These are phyloP conservation scores for Stachybotrys elegans DNA, from an alignment of 2,329 filamentous ascomycete genomes.

Conservation along the genomic window DNA sequence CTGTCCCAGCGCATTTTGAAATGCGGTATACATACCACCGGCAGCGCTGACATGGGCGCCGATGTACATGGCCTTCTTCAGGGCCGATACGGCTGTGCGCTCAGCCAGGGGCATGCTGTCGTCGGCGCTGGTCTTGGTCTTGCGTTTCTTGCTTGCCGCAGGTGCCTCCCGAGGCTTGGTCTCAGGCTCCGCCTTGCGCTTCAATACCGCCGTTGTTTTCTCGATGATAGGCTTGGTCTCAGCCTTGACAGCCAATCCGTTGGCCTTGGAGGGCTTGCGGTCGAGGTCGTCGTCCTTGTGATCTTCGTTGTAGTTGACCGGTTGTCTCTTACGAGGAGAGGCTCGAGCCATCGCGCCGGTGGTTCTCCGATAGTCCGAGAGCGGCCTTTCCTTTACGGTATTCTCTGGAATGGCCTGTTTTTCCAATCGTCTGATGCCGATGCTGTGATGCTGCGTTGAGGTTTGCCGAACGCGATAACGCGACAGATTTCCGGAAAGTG, in stretches of 20 bases:
- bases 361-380: neutral
- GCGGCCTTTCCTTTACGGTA: neutral
- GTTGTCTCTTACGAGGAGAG: slow-evolving; percentile 25
- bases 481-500: no score
- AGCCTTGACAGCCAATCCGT: slow-evolving; percentile 15
- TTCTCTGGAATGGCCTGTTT: no score
- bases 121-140: slow-evolving; percentile 31
- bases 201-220: slow-evolving; percentile 13
- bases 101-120: slow-evolving; percentile 58
- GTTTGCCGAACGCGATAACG: no score
- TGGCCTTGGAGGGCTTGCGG: slow-evolving; percentile 13
- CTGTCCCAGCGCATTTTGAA: no score
- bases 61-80: slow-evolving; percentile 71
- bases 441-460: no score
- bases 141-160: slow-evolving; percentile 33
- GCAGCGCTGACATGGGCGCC: slow-evolving; percentile 90
- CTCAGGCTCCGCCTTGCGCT: slow-evolving; percentile 20
- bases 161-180: slow-evolving; percentile 15
- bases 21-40: slow-evolving; percentile 54
- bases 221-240: slow-evolving; percentile 12
- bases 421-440: no score
- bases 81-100: slow-evolving; percentile 57
- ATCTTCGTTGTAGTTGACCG: slow-evolving; percentile 26
- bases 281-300: slow-evolving; percentile 13
- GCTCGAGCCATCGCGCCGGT: slow-evolving; percentile 25